Evolutionary conservation across 2,329 filamentous ascomycete species (phyloP).

Genomic region (Neopestalotiopsis sp.): DNA sequence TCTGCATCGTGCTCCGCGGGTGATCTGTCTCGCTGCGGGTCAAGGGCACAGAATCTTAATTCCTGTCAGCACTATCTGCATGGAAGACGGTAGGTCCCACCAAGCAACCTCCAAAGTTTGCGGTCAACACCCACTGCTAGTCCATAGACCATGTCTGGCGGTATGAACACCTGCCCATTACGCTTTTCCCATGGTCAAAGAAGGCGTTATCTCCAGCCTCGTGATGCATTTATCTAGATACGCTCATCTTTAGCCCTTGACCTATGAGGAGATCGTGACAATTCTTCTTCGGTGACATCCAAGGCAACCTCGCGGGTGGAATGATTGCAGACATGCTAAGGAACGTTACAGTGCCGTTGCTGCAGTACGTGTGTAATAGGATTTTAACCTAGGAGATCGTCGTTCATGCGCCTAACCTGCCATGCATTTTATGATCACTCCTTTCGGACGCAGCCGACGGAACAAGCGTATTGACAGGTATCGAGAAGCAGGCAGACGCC

Average conservation of each 20-base stretch:
- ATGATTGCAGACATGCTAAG: neutral
- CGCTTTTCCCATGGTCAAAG: neutral
- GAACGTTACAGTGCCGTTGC: neutral
- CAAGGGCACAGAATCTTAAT: slow-evolving; percentile 2
- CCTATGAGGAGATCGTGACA: too few species aligned
- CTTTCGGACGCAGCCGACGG: neutral
- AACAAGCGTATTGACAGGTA: neutral
- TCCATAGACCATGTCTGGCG: neutral
- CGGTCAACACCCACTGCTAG: neutral
- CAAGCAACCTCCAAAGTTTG: neutral
- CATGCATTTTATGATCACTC: neutral
- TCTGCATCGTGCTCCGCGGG: neutral
- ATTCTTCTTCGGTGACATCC: too few species aligned
- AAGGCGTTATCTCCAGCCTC: too few species aligned
- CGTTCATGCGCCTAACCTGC: neutral
- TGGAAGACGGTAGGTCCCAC: neutral
- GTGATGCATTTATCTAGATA: too few species aligned
- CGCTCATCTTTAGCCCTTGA: too few species aligned
- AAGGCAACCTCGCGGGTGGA: neutral
- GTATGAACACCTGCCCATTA: neutral
- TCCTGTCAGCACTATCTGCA: slow-evolving; percentile 4
- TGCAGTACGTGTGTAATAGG: neutral
- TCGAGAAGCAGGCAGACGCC: neutral
- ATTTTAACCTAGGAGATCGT: neutral
- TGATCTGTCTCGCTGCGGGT: neutral